phyloP scores from a whole-genome alignment of 2,329 filamentous ascomycete genomes.

The Monosporascus sp. region DNA sequence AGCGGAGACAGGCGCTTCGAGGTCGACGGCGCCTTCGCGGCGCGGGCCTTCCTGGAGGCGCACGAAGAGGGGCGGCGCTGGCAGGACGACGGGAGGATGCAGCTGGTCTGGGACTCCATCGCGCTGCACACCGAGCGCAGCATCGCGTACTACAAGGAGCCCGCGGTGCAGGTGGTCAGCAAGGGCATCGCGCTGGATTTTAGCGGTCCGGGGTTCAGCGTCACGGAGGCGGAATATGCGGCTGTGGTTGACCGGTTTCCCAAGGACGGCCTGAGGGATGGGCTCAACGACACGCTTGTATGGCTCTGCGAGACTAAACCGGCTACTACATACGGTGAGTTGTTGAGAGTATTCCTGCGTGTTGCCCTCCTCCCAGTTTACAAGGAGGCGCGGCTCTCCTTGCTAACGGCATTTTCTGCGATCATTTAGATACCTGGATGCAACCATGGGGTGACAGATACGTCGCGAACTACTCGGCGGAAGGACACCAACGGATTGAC shows the following conservation, averaged over 20 bases:
- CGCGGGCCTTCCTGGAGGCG: conserved; percentile 32
- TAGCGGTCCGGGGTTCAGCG: conserved; percentile 24
- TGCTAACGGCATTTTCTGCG: too few species aligned
- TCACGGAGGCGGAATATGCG: conserved; percentile 29
- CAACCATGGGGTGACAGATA: conserved; percentile 13
- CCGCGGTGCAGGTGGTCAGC: conserved; percentile 30
- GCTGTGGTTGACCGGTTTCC: conserved; percentile 30
- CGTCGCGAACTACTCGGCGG: conserved; percentile 4
- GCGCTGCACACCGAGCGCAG: conserved; percentile 36
- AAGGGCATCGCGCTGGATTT: conserved; percentile 35
- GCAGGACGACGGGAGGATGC: conserved; percentile 32
- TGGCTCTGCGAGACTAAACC: conserved; percentile 37
- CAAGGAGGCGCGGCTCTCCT: neutral
- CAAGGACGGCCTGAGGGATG: conserved; percentile 26
- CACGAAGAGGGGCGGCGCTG: conserved; percentile 22
- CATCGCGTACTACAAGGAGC: conserved; percentile 38
- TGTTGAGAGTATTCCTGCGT: neutral
- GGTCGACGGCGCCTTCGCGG: conserved; percentile 42
- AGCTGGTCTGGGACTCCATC: conserved; percentile 45
- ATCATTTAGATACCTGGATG: conserved; percentile 9
- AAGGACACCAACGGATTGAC: conserved; percentile 4
- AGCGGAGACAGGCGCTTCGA: conserved; percentile 44
- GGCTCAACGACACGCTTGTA: conserved; percentile 32
- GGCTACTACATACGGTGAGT: conserved; percentile 28
- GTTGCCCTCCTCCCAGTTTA: neutral